Evolutionary conservation across 495 filamentous ascomycete species (phyloP).

Genomic region (Hyaloscypha hepaticicola): DNA sequence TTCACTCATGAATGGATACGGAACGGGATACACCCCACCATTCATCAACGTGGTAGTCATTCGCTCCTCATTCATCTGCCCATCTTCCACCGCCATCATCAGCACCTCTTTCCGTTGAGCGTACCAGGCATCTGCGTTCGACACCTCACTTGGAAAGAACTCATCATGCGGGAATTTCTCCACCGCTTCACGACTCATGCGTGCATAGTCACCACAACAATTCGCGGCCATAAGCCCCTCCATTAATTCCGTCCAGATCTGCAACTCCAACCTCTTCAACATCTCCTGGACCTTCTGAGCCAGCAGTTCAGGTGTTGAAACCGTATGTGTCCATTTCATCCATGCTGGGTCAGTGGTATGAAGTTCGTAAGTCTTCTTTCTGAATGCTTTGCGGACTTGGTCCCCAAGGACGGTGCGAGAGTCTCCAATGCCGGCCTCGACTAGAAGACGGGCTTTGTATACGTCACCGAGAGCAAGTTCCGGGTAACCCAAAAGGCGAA

Average conservation of each 20-base stretch:
- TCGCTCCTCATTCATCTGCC: slow-evolving; percentile 16
- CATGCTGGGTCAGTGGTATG: slow-evolving; percentile 23
- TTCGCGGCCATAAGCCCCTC: slow-evolving; percentile 25
- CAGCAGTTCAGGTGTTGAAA: slow-evolving; percentile 19
- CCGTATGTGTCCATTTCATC: slow-evolving; percentile 13
- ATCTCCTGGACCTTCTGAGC: slow-evolving; percentile 14
- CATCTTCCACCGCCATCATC: slow-evolving; percentile 2
- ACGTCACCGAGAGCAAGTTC: slow-evolving; percentile 19
- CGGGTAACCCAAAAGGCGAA: slow-evolving; percentile 15
- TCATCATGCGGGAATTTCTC: slow-evolving; percentile 23
- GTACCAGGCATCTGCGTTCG: slow-evolving; percentile 21
- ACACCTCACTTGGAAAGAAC: slow-evolving; percentile 22
- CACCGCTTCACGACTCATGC: slow-evolving; percentile 19
- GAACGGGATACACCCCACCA: slow-evolving; percentile 21
- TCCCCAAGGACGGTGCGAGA: slow-evolving; percentile 4
- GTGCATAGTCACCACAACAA: slow-evolving; percentile 23
- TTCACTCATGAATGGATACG: slow-evolving; percentile 23
- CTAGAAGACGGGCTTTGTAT: slow-evolving; percentile 21
- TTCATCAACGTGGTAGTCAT: slow-evolving; percentile 17
- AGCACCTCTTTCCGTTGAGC: slow-evolving; percentile 11
- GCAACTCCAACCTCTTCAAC: slow-evolving; percentile 24
- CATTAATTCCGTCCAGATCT: slow-evolving; percentile 27
- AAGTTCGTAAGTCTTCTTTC: slow-evolving; percentile 17
- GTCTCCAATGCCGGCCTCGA: slow-evolving; percentile 12
- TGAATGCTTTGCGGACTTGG: slow-evolving; percentile 16